A percentile compares a stretch with the other conserved stretches of the same genome.
Conservation (phyloP, 2,329 filamentous ascomycete species). For the Aspergillus oerlinghausenensis region DNA sequence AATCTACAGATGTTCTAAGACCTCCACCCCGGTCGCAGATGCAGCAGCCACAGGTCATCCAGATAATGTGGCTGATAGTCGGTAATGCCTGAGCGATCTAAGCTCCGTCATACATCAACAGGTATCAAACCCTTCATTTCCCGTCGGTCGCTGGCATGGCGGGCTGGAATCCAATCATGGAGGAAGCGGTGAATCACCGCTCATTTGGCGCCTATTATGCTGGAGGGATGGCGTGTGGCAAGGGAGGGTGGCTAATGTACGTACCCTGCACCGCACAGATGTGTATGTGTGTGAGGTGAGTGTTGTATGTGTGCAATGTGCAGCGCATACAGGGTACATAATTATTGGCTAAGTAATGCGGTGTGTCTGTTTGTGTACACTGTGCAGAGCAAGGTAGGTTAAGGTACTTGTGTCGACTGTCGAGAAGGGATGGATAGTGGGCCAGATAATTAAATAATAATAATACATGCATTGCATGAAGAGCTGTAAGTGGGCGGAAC, state of each 20-base stretch:
- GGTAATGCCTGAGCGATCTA: conserved; percentile 1
- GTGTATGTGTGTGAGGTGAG: neutral
- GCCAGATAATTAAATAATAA: neutral
- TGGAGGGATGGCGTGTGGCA: neutral
- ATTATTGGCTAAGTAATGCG: neutral
- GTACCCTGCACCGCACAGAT: neutral
- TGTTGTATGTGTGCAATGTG: neutral
- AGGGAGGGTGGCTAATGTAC: neutral
- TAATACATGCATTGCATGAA: conserved; percentile 11
- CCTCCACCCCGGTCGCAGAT: neutral
- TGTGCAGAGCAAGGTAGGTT: no score
- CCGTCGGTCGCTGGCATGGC: conserved; percentile 7
- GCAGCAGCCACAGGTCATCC: neutral
- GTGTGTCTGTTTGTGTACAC: neutral
- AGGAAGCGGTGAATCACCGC: conserved; percentile 20
- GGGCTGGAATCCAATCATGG: conserved; percentile 11
- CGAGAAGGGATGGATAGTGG: neutral
- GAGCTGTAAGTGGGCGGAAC: conserved; percentile 10
- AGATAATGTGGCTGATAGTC: neutral
- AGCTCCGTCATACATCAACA: neutral
- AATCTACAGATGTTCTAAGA: no score
- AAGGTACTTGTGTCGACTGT: neutral
- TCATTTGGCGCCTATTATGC: neutral
- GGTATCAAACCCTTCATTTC: neutral
- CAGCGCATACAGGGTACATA: no score